Evolutionary conservation across 192 early-diverging fungal species (phyloP), one percentile per base, ranked within the genome.

Genomic region (Helicostylum pulchrum): DNA sequence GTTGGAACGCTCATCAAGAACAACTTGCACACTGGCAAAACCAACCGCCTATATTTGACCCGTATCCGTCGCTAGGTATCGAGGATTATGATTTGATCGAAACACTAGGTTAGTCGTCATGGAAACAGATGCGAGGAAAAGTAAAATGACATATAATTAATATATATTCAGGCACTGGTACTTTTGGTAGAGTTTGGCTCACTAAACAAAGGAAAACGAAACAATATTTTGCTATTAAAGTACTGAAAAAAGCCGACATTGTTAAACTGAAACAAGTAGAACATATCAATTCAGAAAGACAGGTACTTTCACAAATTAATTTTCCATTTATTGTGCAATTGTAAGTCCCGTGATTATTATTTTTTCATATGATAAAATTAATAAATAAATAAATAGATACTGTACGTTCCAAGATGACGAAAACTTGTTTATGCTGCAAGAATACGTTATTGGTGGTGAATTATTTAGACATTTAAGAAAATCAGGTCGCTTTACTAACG

Each of bases 211-310:
- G 82, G 63, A 64, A 70, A n/a, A 89, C 85, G 30, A 85, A 86
- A 34, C 79, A 86, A 64, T 92, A 88, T 77, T 94, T 92, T 68
- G 93, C 96, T 7, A 98, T 96, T 85, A 96, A 98, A 70, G 94
- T 95, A 7, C 78, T 98, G 59, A 88, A 88, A 61, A 98, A 98
- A 73, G 73, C 85, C 55, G 93, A 98, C 52, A 87, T 98, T 9
- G 92, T 98, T 52, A 85, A 88, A 43, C 81, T 93, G 71, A 92
- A 92, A 77, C 96, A 98, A 71, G 94, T 98, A 21, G 96, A 98
- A 76, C 94, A 98, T 67, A 96, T 92, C 52, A 90, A 95, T 76
- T 93, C 92, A 82, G 96, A 98, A 74, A 89, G 91, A 72, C 80
- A 85, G 43, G 93, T 98, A 58, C 79, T 98, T 14, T 90, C 89